Evolutionary conservation across 371 early-diverging fungal genomes (phyloP).

Genomic region (Batkoa obscura): DNA sequence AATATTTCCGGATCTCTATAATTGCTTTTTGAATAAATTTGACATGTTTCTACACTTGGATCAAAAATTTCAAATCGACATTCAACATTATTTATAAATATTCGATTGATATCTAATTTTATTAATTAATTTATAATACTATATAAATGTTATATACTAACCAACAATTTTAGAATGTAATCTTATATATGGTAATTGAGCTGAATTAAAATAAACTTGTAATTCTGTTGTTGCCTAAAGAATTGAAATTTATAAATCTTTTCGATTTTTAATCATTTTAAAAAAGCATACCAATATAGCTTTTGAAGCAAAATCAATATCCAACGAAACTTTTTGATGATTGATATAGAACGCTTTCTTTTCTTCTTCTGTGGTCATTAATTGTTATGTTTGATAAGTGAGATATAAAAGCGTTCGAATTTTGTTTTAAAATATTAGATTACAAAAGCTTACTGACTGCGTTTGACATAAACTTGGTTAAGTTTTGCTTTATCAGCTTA

Average conservation of each 20-base stretch:
- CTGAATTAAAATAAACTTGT: background rate
- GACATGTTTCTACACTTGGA: background rate
- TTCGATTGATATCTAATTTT: background rate
- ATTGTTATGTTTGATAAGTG: too few species aligned
- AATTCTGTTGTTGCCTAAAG: slow-evolving; percentile 1
- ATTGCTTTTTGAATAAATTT: background rate
- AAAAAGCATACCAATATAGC: background rate
- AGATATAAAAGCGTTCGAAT: too few species aligned
- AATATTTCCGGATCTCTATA: background rate
- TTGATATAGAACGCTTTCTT: background rate
- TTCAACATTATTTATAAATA: background rate
- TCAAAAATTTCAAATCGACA: background rate
- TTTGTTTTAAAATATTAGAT: too few species aligned
- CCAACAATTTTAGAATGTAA: slow-evolving; percentile 1
- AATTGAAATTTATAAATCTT: background rate
- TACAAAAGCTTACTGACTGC: too few species aligned
- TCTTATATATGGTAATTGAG: background rate
- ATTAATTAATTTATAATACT: background rate
- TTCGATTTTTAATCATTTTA: background rate
- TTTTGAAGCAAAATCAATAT: slow-evolving; percentile 1
- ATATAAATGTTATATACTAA: background rate
- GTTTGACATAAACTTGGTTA: too few species aligned
- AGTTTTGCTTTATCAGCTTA: too few species aligned
- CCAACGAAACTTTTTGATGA: slow-evolving; percentile 6
- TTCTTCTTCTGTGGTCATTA: too few species aligned